Conservation (phyloP, 139 green algal species). For the Chlorella sp. region DNA sequence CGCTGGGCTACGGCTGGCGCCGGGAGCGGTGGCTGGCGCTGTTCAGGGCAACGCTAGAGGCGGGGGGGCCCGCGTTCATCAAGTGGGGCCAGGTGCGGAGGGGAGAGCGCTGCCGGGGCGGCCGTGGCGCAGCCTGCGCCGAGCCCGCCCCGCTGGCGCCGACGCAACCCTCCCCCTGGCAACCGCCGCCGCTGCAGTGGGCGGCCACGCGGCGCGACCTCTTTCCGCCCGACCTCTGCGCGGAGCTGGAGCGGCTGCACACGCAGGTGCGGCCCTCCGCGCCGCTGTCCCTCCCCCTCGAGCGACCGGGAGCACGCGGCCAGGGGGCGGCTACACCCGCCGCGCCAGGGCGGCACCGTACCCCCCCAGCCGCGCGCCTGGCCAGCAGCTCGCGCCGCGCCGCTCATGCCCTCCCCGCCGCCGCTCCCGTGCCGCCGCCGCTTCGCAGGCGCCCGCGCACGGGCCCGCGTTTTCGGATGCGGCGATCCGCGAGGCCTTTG, state of each 20-base stretch:
- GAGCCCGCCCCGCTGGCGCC: too few relatives aligned
- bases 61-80: constrained; percentile 69
- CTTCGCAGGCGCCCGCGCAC: constrained; percentile 60
- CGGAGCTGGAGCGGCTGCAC: constrained; percentile 79
- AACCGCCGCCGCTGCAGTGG: too few relatives aligned
- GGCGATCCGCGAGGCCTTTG: constrained; percentile 67
- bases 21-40: constrained; percentile 44
- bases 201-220: constrained; percentile 88
- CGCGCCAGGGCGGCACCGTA: too few relatives aligned
- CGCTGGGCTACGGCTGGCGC: constrained; percentile 30
- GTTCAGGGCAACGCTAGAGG: constrained; percentile 4
- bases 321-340: too few relatives aligned
- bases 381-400: too few relatives aligned
- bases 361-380: too few relatives aligned
- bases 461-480: constrained; percentile 30
- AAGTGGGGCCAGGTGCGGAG: constrained; percentile 99
- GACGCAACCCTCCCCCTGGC: too few relatives aligned
- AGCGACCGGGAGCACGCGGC: too few relatives aligned
- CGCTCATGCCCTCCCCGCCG: too few relatives aligned
- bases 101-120: too few relatives aligned
- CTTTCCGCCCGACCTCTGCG: constrained; percentile 90
- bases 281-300: too few relatives aligned
- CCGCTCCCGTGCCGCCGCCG: not conserved
- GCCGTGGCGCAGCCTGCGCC: too few relatives aligned
- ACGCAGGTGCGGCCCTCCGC: constrained; percentile 33